Conservation (phyloP, 495 filamentous ascomycete species). For the Aspergillus kassunensis region DNA sequence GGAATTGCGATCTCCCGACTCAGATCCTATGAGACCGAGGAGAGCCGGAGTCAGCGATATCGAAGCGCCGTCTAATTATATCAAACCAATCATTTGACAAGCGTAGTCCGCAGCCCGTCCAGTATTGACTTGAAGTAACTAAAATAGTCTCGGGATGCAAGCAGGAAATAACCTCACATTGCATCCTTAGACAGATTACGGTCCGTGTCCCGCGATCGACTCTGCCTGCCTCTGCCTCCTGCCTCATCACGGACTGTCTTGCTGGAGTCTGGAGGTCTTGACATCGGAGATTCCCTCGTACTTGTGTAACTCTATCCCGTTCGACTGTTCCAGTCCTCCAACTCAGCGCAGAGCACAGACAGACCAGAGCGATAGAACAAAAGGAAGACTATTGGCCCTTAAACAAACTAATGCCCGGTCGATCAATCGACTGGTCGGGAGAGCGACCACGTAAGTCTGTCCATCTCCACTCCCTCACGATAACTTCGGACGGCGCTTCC, state of each 20-base stretch:
- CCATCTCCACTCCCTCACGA: neutral
- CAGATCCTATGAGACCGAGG: too few relatives aligned
- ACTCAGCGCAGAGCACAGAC: neutral
- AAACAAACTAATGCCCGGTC: slow-evolving; percentile 1
- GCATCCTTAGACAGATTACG: slow-evolving; percentile 4
- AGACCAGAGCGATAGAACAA: too few relatives aligned
- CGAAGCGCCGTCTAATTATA: too few relatives aligned
- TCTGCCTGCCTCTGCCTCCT: neutral
- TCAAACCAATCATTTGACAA: too few relatives aligned
- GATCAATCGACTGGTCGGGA: slow-evolving; percentile 20
- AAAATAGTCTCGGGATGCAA: slow-evolving; percentile 13
- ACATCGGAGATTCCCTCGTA: too few relatives aligned
- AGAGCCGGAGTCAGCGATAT: too few relatives aligned
- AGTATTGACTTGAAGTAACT: neutral
- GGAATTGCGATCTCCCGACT: too few relatives aligned
- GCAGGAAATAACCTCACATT: slow-evolving; percentile 30
- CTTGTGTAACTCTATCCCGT: too few relatives aligned
- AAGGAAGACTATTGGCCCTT: slow-evolving; percentile 4
- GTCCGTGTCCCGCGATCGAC: neutral
- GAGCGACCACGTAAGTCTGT: slow-evolving; percentile 19
- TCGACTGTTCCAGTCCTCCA: neutral
- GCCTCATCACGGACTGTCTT: too few relatives aligned
- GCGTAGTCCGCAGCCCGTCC: neutral
- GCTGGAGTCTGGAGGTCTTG: too few relatives aligned
- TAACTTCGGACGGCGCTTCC: too few relatives aligned